Evolutionary conservation across 2,329 filamentous ascomycete species (phyloP), one percentile per base, ranked within the genome.

Genomic region (Neurospora sp.): DNA sequence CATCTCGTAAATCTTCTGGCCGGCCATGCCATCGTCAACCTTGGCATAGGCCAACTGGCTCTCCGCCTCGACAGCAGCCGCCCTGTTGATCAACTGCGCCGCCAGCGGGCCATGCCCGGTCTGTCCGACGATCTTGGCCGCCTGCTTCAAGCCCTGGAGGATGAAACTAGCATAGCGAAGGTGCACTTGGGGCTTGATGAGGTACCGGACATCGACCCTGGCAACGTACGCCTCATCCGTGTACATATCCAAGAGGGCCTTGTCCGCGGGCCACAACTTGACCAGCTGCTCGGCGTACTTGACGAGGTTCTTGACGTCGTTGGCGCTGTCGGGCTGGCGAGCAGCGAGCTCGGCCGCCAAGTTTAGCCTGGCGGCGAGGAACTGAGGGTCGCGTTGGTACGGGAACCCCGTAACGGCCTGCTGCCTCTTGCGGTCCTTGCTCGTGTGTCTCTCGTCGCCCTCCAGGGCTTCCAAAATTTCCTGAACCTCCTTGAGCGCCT

Each of bases 391-490:
- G 33, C 78, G 78, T 73, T 76, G 73, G 52, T 83, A 77, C 4
- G 78, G 79, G 70, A 73, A 77, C 23, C 70, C 74, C 70, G 43
- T 74, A 72, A 68, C 67, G 66, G 72, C 70, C 38, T 46, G 69
- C 40, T 72, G 70, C 66, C 68, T 67, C 71, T 69, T 71, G 67
- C 9, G 23, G 9, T 66, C 15, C 38, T 67, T n/a, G 43, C 71
- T 58, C 39, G 74, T 70, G 76, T 86, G 85, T 28, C 76, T 77
- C 15, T 80, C 76, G 36, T 82, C 78, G 42, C 19, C 68, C 73
- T 86, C 79, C 62, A 87, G 76, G 71, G 87, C 76, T 66, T 87
- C 84, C 69, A 87, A 72, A 17, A 88, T 77, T 70, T 82, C 76
- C 71, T 84, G 81, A 8, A 80, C 79, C 81, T 83, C 84, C 71